These are phyloP conservation scores for Candida morakotiae DNA, from an alignment of 805 yeast species.

Conservation along the genomic window DNA sequence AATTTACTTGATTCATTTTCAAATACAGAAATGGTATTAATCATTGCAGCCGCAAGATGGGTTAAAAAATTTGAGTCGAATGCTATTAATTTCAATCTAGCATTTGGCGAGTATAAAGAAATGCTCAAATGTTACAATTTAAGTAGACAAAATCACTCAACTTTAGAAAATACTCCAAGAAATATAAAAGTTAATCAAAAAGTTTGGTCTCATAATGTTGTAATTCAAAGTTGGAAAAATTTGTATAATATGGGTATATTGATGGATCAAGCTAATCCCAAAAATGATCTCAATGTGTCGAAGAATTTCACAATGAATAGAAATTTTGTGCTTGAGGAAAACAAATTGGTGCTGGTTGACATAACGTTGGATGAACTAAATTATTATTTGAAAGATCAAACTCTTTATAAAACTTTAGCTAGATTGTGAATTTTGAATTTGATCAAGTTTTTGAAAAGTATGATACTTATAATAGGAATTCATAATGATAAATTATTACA, in stretches of 20 bases:
- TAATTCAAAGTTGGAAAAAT: conserved; percentile 73
- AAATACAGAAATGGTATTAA: conserved; percentile 64
- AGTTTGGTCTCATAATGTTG: conserved; percentile 56
- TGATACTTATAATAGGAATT: background rate
- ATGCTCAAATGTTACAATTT: conserved; percentile 45
- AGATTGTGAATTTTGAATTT: too few relatives aligned
- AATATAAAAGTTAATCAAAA: conserved; percentile 38
- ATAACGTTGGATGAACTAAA: conserved; percentile 49
- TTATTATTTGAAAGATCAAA: conserved; percentile 19
- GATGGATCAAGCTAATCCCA: conserved; percentile 33
- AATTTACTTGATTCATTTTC: conserved; percentile 43
- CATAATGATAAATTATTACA: too few relatives aligned
- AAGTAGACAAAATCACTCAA: conserved; percentile 21
- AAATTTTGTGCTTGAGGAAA: conserved; percentile 35
- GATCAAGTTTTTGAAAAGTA: too few relatives aligned
- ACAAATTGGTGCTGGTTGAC: conserved; percentile 49
- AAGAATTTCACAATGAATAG: conserved; percentile 33
- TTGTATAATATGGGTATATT: conserved; percentile 54
- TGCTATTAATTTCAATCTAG: conserved; percentile 71
- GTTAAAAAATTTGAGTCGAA: conserved; percentile 53
- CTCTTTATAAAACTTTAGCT: conserved; percentile 18
- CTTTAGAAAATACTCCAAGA: conserved; percentile 31
- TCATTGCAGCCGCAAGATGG: conserved; percentile 74
- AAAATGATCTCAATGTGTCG: background rate
- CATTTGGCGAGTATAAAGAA: conserved; percentile 68